phyloP scores from a whole-genome alignment of 257 asterid genomes.

The Handroanthus guayacan region DNA sequence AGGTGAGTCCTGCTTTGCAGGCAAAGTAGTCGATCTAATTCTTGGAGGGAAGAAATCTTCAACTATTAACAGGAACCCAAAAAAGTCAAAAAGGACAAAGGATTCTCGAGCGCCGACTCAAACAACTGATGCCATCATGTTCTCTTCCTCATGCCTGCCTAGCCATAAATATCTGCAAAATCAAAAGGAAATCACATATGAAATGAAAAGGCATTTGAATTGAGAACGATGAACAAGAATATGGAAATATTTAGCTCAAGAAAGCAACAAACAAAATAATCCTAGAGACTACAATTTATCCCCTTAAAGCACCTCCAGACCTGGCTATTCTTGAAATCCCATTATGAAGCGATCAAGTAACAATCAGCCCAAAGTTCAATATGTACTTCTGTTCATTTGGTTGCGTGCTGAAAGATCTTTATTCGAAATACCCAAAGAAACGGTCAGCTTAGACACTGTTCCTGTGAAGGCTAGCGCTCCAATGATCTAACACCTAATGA shows the following conservation, averaged over 20 bases:
- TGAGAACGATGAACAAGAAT: neutral
- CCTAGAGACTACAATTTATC: no score
- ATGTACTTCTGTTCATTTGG: neutral
- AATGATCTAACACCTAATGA: neutral
- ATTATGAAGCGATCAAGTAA: neutral
- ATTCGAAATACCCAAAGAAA: neutral
- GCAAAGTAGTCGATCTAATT: slow-evolving; percentile 23
- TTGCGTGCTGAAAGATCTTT: neutral
- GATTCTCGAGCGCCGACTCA: slow-evolving; percentile 31
- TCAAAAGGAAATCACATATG: slow-evolving; percentile 21
- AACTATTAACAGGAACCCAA: slow-evolving; percentile 33
- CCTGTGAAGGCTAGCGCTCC: neutral
- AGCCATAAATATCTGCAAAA: slow-evolving; percentile 52
- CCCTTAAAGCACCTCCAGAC: neutral
- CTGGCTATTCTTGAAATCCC: no score
- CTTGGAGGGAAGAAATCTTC: slow-evolving; percentile 30
- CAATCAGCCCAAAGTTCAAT: neutral
- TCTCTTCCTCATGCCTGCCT: slow-evolving; percentile 34
- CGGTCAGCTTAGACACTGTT: neutral
- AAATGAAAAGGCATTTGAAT: neutral
- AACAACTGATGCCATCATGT: slow-evolving; percentile 15
- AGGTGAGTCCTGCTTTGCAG: slow-evolving; percentile 26
- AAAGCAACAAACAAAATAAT: no score
- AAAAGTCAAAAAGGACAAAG: slow-evolving; percentile 9
- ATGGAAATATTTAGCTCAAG: neutral